Percentiles rank a stretch among this genome's conserved stretches.
phyloP scores from a whole-genome alignment of 352 stramenopile genomes.

The Globisporangium paroecandrum region DNA sequence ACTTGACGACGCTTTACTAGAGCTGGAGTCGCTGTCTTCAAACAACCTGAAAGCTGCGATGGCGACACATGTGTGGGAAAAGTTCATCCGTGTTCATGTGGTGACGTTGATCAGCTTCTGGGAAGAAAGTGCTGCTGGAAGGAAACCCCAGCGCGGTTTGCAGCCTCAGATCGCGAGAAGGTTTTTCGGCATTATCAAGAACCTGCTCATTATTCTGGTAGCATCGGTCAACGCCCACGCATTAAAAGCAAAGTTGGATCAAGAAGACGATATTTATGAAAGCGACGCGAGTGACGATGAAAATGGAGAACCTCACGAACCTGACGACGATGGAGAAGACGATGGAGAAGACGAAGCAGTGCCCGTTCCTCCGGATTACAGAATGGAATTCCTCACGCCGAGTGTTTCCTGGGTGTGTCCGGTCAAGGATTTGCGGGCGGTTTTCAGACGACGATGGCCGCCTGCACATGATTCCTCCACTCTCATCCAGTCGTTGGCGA shows the following conservation, averaged over 20 bases:
- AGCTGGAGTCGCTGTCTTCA: slow-evolving; percentile 48
- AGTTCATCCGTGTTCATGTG: slow-evolving; percentile 77
- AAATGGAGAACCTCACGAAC: slow-evolving; percentile 1
- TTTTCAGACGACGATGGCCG: slow-evolving; percentile 57
- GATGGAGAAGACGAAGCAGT: slow-evolving; percentile 20
- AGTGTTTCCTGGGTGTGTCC: slow-evolving; percentile 42
- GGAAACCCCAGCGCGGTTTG: slow-evolving; percentile 63
- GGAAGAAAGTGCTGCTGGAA: slow-evolving; percentile 68
- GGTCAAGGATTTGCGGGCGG: slow-evolving; percentile 41
- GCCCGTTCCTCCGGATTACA: slow-evolving; percentile 22
- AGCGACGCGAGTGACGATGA: slow-evolving; percentile 18
- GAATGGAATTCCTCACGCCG: slow-evolving; percentile 43
- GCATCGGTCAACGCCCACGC: slow-evolving; percentile 24
- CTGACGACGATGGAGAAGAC: slow-evolving; percentile 23
- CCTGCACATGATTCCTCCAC: slow-evolving; percentile 42
- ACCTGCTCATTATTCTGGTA: slow-evolving; percentile 45
- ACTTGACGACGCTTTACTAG: slow-evolving; percentile 64
- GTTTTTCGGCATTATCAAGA: slow-evolving; percentile 79
- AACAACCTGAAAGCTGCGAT: slow-evolving; percentile 53
- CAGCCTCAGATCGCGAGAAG: slow-evolving; percentile 70
- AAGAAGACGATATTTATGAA: slow-evolving; percentile 10
- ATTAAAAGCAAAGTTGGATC: neutral
- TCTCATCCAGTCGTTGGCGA: slow-evolving; percentile 43
- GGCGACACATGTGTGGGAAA: slow-evolving; percentile 74
- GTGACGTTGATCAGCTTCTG: slow-evolving; percentile 80